phyloP scores from a whole-genome alignment of 306 rosid genomes.

The Malus domestica region ASM211411v1 NC_041803.1:49154001-49154500 shows the following conservation, averaged over 20 bases:
- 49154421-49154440: neutral
- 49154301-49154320: conserved; percentile 14
- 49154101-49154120: conserved; percentile 9
- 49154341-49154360: conserved; percentile 22
- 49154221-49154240: conserved; percentile 16
- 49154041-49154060: neutral
- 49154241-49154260: conserved; percentile 13
- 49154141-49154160: conserved; percentile 15
- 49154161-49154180: conserved; percentile 20
- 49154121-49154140: conserved; percentile 44
- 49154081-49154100: conserved; percentile 9
- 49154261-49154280: conserved; percentile 30
- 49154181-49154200: conserved; percentile 23
- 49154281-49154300: conserved; percentile 33
- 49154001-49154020: neutral
- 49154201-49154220: conserved; percentile 17
- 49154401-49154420: conserved; percentile 6
- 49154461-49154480: conserved; percentile 22
- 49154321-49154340: conserved; percentile 9
- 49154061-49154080: conserved; percentile 10
- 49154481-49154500: conserved; percentile 42
- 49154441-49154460: conserved; percentile 62
- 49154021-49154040: neutral
- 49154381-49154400: conserved; percentile 31
- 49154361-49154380: conserved; percentile 29